Evolutionary conservation across 2,329 filamentous ascomycete species (phyloP).

Genomic region (Rhinocladiella mackenziei): DNA sequence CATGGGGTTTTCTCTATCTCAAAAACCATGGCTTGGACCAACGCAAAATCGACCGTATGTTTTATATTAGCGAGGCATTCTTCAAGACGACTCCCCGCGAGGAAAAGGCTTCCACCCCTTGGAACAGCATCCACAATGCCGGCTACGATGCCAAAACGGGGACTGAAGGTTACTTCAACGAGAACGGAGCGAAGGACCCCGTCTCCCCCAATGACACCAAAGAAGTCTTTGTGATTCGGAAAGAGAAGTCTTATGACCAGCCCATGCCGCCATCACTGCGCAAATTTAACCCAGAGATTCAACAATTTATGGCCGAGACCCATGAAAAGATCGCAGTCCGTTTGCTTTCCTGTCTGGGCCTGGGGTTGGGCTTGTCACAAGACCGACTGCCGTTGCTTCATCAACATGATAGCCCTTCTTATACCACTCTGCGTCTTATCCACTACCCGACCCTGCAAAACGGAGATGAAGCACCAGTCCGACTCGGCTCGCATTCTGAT

Average conservation of each 20-base stretch:
- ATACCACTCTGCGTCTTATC: slow-evolving; percentile 67
- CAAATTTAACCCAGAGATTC: slow-evolving; percentile 18
- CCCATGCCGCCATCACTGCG: slow-evolving; percentile 16
- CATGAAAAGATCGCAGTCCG: slow-evolving; percentile 21
- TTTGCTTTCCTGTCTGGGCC: slow-evolving; percentile 49
- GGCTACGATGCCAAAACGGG: slow-evolving; percentile 17
- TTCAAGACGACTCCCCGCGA: slow-evolving; percentile 33
- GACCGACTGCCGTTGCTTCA: slow-evolving; percentile 69
- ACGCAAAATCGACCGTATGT: slow-evolving; percentile 21
- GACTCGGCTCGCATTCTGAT: slow-evolving; percentile 66
- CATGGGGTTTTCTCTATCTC: slow-evolving; percentile 45
- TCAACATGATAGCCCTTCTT: slow-evolving; percentile 53
- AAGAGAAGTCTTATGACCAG: slow-evolving; percentile 17
- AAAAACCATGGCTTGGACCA: slow-evolving; percentile 30
- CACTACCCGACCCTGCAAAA: slow-evolving; percentile 73
- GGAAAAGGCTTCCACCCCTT: slow-evolving; percentile 14
- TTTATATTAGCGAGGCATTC: slow-evolving; percentile 32
- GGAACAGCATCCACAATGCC: slow-evolving; percentile 19
- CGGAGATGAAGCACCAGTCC: slow-evolving; percentile 56
- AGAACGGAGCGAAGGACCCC: slow-evolving; percentile 14
- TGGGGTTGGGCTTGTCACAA: slow-evolving; percentile 69
- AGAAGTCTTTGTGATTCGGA: slow-evolving; percentile 20
- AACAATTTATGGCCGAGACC: slow-evolving; percentile 16
- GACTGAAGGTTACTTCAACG: slow-evolving; percentile 15
- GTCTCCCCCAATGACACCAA: slow-evolving; percentile 11